Evolutionary conservation across 306 rosid genomes (phyloP).

Genomic region (Lupinus albus): DNA sequence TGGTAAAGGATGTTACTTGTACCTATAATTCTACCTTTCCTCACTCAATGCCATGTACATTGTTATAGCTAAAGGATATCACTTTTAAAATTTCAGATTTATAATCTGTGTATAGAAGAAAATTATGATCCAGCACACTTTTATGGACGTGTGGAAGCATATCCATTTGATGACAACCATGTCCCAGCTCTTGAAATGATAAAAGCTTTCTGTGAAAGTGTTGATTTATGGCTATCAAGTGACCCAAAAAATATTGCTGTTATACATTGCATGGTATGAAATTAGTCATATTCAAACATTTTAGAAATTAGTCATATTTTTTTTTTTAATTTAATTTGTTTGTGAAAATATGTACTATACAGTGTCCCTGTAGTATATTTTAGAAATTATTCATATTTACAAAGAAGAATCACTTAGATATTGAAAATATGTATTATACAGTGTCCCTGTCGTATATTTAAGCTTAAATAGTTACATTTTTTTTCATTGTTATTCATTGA

Average conservation of each 20-base stretch:
- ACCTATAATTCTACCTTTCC: slow-evolving; percentile 13
- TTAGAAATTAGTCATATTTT: too few species aligned
- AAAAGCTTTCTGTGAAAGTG: slow-evolving; percentile 79
- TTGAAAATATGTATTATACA: neutral
- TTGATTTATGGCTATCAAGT: slow-evolving; percentile 68
- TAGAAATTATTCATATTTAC: too few species aligned
- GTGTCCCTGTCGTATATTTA: neutral
- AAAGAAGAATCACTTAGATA: slow-evolving; percentile 20
- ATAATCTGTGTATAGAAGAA: slow-evolving; percentile 93
- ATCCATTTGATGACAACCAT: slow-evolving; percentile 94
- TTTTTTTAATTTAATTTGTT: neutral
- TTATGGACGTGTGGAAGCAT: slow-evolving; percentile 81
- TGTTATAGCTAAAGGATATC: slow-evolving; percentile 26
- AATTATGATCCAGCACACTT: slow-evolving; percentile 74
- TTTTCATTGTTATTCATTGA: slow-evolving; percentile 25
- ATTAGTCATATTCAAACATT: neutral
- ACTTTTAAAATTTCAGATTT: slow-evolving; percentile 57
- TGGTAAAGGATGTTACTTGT: neutral
- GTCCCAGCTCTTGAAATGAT: slow-evolving; percentile 81
- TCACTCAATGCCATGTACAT: neutral
- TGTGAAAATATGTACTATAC: neutral
- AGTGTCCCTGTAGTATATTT: neutral
- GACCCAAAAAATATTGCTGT: slow-evolving; percentile 80
- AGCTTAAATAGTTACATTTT: neutral
- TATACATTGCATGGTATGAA: slow-evolving; percentile 93